Evolutionary conservation across 2,329 filamentous ascomycete genomes (phyloP).

Genomic region (Calonectria naviculata): DNA sequence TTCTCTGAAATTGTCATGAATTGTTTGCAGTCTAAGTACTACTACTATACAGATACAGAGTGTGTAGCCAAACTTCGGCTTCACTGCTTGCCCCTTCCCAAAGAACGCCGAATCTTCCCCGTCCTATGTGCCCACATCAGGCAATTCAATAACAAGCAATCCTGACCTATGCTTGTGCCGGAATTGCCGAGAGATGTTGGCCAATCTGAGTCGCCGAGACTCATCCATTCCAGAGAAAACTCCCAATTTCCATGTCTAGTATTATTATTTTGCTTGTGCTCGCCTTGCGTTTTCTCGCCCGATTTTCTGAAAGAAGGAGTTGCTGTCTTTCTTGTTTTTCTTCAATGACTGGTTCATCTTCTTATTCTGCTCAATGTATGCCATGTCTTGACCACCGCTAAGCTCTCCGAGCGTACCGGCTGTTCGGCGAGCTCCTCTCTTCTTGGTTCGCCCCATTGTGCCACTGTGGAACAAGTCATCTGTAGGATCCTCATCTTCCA

Average conservation of each 20-base stretch:
- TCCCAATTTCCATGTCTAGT: not conserved
- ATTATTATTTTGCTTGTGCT: slow-evolving; percentile 46
- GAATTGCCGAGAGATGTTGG: slow-evolving; percentile 7
- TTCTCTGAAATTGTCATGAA: not conserved
- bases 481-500: slow-evolving; percentile 75
- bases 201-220: slow-evolving; percentile 19
- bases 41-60: no score
- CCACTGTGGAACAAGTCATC: slow-evolving; percentile 55
- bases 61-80: slow-evolving; percentile 24
- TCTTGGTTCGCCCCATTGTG: slow-evolving; percentile 60
- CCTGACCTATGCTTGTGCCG: slow-evolving; percentile 10
- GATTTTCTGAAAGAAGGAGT: slow-evolving; percentile 56
- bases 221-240: slow-evolving; percentile 4
- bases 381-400: slow-evolving; percentile 95
- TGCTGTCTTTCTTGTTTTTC: slow-evolving; percentile 53
- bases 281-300: slow-evolving; percentile 53
- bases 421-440: slow-evolving; percentile 76
- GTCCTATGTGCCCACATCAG: slow-evolving; percentile 21
- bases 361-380: slow-evolving; percentile 89
- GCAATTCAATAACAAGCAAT: slow-evolving; percentile 12
- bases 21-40: slow-evolving; percentile 13
- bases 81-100: slow-evolving; percentile 16
- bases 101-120: slow-evolving; percentile 40
- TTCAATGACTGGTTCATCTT: slow-evolving; percentile 65
- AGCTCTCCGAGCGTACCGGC: slow-evolving; percentile 88